Percentiles rank a stretch among this genome's conserved stretches.
Evolutionary conservation across 129 eudicot species (phyloP).

Genomic region (Flaveria sonorensis): DNA sequence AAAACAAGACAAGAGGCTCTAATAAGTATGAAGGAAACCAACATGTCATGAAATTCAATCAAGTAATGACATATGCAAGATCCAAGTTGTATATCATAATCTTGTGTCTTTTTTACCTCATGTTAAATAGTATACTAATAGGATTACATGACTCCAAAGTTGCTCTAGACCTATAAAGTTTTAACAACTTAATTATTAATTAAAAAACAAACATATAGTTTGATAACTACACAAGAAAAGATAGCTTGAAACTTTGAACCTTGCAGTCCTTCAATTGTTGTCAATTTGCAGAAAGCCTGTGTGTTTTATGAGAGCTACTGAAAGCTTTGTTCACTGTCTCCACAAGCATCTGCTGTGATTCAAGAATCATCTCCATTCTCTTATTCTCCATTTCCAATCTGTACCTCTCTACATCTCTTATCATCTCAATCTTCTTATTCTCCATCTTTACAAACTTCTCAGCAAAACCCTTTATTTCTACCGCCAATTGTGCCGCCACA

Average conservation of each 20-base stretch:
- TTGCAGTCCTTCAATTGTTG: constrained; percentile 24
- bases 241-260: constrained; percentile 19
- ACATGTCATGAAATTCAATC: not conserved
- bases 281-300: constrained; percentile 47
- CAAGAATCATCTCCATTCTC: constrained; percentile 80
- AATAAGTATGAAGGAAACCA: not conserved
- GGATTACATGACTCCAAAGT: constrained; percentile 12
- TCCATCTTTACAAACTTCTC: constrained; percentile 78
- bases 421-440: constrained; percentile 87
- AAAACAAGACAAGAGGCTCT: too few relatives aligned
- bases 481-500: constrained; percentile 58
- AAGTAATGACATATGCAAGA: not conserved
- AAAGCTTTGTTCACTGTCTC: constrained; percentile 66
- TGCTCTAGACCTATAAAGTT: constrained; percentile 27
- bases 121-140: constrained; percentile 11
- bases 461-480: constrained; percentile 68
- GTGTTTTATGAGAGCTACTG: constrained; percentile 43
- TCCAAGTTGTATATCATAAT: not conserved
- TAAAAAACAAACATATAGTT: constrained; percentile 18
- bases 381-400: constrained; percentile 90
- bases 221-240: constrained; percentile 26
- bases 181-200: constrained; percentile 31
- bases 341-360: constrained; percentile 67
- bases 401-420: constrained; percentile 62
- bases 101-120: not conserved